Evolutionary conservation across 2,329 filamentous ascomycete genomes (phyloP).

Genomic region (Xylaria sp.): DNA sequence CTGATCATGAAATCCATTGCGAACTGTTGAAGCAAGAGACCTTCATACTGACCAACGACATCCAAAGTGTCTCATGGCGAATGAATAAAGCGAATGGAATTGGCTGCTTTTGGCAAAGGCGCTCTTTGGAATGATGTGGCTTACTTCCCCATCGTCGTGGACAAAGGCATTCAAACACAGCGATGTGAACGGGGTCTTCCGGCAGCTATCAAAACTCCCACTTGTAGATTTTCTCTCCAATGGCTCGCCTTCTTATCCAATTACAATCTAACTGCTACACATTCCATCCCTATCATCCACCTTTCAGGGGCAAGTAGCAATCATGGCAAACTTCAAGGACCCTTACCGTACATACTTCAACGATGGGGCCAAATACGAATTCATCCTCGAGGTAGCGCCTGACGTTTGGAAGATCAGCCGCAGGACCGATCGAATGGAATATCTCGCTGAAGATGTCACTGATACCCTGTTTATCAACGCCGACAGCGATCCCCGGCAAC

Average conservation of each 20-base stretch:
- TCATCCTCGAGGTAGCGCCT: conserved; percentile 26
- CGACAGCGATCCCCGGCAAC: background rate
- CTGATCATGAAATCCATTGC: background rate
- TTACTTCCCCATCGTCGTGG: conserved; percentile 10
- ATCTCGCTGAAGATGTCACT: conserved; percentile 30
- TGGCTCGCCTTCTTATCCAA: background rate
- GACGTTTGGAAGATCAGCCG: conserved; percentile 28
- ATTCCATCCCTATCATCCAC: conserved; percentile 1
- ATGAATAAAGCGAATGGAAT: conserved; percentile 8
- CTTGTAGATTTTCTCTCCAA: conserved; percentile 1
- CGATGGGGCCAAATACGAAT: conserved; percentile 25
- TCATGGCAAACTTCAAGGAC: conserved; percentile 16
- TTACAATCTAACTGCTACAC: background rate
- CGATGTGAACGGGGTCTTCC: conserved; percentile 15
- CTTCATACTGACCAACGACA: background rate
- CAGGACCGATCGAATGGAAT: conserved; percentile 26
- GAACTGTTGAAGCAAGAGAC: background rate
- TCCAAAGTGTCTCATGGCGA: conserved; percentile 3
- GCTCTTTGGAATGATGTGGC: conserved; percentile 25
- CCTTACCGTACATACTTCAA: conserved; percentile 13
- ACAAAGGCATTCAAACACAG: conserved; percentile 28
- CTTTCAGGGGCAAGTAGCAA: background rate
- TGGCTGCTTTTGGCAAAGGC: conserved; percentile 21
- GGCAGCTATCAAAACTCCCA: conserved; percentile 9
- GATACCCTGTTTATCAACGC: conserved; percentile 14